phyloP scores from a whole-genome alignment of 139 green algal species.

The Gonium pectorale region DNA sequence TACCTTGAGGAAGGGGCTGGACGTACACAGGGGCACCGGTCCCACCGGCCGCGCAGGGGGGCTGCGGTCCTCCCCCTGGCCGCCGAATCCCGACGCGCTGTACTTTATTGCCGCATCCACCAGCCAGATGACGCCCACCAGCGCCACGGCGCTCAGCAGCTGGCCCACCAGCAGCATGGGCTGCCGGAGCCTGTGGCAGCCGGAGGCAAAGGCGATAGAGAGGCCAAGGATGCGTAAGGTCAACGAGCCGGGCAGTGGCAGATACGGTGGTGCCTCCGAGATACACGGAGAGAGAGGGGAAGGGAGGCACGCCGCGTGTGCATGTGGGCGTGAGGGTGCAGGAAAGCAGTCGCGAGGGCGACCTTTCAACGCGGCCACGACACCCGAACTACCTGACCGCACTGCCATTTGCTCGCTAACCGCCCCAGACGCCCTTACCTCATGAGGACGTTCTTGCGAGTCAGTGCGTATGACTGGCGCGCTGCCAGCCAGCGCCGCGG shows the following conservation, averaged over 20 bases:
- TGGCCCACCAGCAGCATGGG: slow-evolving; percentile 1
- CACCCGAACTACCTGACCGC: too few relatives aligned
- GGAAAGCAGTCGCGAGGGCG: too few relatives aligned
- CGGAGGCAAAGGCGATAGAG: background rate
- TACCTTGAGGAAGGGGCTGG: slow-evolving; percentile 4
- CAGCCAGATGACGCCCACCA: slow-evolving; percentile 20
- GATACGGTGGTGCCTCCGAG: too few relatives aligned
- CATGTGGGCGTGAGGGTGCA: too few relatives aligned
- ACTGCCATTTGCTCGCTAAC: too few relatives aligned
- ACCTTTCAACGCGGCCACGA: too few relatives aligned
- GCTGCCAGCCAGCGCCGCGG: slow-evolving; percentile 17
- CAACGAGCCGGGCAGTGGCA: too few relatives aligned
- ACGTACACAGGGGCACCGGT: slow-evolving; percentile 18
- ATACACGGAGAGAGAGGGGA: too few relatives aligned
- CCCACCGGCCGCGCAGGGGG: background rate
- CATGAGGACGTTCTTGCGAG: slow-evolving; percentile 30
- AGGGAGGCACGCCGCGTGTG: too few relatives aligned
- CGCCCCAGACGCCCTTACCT: background rate
- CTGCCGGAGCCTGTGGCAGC: background rate
- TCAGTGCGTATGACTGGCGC: slow-evolving; percentile 27
- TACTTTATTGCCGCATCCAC: slow-evolving; percentile 16
- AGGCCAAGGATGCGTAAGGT: too few relatives aligned
- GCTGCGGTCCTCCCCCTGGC: background rate
- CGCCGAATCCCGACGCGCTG: slow-evolving; percentile 11
- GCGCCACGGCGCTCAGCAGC: slow-evolving; percentile 4